Evolutionary conservation across 257 asterid genomes (phyloP).

Genomic region (Fraxinus quadrangulata): DNA sequence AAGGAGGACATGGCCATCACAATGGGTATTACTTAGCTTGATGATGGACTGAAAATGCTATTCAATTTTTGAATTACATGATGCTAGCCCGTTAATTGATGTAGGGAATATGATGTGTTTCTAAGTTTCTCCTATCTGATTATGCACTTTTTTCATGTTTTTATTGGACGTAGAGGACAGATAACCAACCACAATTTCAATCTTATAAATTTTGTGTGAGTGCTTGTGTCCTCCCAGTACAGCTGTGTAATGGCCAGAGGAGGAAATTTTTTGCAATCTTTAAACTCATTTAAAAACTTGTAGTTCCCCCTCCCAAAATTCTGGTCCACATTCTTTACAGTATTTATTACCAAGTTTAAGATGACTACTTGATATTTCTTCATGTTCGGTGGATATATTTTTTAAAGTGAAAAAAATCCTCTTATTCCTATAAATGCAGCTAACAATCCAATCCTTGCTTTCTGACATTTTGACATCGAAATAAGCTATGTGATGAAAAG

Average conservation of each 20-base stretch:
- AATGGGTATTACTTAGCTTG: conserved; percentile 66
- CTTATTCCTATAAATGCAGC: not conserved
- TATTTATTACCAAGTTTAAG: not conserved
- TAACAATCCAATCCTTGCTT: not conserved
- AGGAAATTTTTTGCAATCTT: not conserved
- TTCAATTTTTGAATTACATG: not conserved
- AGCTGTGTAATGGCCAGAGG: not conserved
- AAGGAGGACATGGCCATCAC: conserved; percentile 98
- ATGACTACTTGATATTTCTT: not conserved
- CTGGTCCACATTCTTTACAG: not conserved
- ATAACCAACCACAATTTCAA: not conserved
- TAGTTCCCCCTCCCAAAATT: not conserved
- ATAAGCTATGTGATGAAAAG: not conserved
- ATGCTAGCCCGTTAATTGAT: not conserved
- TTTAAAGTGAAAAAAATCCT: not conserved
- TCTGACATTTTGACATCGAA: not conserved
- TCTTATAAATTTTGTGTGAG: not conserved
- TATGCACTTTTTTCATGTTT: not conserved
- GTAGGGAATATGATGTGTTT: not conserved
- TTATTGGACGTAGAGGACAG: not conserved
- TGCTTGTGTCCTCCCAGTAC: not conserved
- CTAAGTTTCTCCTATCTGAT: not conserved
- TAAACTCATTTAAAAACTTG: not conserved
- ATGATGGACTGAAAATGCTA: not conserved
- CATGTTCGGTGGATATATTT: not conserved